Percentiles rank a stretch among this genome's conserved stretches.
Evolutionary conservation across 257 asterid species (phyloP).

Genomic region (Leonotis leonurus): DNA sequence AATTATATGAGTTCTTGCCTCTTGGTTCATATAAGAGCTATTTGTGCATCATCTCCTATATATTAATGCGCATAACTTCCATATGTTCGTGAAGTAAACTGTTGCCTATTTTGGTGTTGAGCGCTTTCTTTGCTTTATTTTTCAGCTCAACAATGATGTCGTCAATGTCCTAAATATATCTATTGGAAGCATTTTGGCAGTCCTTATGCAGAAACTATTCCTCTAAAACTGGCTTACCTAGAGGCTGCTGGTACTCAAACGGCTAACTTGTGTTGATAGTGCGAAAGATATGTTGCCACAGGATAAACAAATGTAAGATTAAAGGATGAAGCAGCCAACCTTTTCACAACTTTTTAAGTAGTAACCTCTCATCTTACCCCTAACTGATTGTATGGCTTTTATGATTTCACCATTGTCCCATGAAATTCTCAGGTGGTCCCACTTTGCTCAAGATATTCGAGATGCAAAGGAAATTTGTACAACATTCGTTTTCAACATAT

Average conservation of each 20-base stretch:
- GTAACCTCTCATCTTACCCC: background rate
- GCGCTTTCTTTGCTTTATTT: background rate
- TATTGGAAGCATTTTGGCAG: constrained; percentile 77
- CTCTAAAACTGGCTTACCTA: constrained; percentile 15
- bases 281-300: background rate
- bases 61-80: background rate
- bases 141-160: constrained; percentile 65
- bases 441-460: background rate
- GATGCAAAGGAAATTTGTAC: too few relatives aligned
- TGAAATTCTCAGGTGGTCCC: background rate
- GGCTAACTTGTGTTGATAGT: too few relatives aligned
- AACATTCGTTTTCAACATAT: too few relatives aligned
- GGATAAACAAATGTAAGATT: background rate
- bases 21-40: background rate
- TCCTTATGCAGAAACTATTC: constrained; percentile 47
- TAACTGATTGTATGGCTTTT: background rate
- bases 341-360: too few relatives aligned
- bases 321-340: background rate
- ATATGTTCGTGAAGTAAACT: background rate
- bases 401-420: background rate
- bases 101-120: background rate
- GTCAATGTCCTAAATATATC: constrained; percentile 83
- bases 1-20: background rate
- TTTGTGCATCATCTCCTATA: background rate
- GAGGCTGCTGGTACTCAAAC: too few relatives aligned